phyloP scores from a whole-genome alignment of 2,329 filamentous ascomycete species.

The Polytolypa hystricis region DNA sequence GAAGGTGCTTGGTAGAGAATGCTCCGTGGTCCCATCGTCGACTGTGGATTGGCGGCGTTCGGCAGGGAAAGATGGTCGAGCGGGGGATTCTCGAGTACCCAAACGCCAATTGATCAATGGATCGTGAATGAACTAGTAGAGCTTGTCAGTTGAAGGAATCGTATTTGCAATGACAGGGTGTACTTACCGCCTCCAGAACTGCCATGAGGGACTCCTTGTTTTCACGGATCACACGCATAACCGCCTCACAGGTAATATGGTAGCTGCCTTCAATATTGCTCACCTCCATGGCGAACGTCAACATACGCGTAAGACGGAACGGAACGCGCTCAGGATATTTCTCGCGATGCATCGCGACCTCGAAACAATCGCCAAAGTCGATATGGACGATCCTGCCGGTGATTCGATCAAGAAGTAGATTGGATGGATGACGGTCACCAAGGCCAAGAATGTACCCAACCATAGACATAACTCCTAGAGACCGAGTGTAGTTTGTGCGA shows the following conservation, averaged over 20 bases:
- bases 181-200: conserved; percentile 85
- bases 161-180: conserved; percentile 1
- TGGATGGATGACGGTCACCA: conserved; percentile 93
- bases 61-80: conserved; percentile 47
- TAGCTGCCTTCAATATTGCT: conserved; percentile 99
- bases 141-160: conserved; percentile 12
- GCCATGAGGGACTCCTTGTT: conserved; percentile 99
- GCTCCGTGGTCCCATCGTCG: conserved; percentile 35
- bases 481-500: conserved; percentile 96
- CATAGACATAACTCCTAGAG: conserved; percentile 99
- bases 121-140: conserved; percentile 83
- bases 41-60: conserved; percentile 52
- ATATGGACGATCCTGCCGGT: conserved; percentile 98
- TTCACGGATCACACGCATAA: conserved; percentile 90
- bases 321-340: conserved; percentile 97
- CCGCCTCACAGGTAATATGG: conserved; percentile 93
- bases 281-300: conserved; percentile 99
- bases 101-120: conserved; percentile 97
- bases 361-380: conserved; percentile 98
- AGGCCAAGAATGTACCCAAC: conserved; percentile 98
- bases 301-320: conserved; percentile 95
- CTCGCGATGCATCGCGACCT: conserved; percentile 98
- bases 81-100: conserved; percentile 50
- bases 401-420: conserved; percentile 90
- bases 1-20: conserved; percentile 56